phyloP scores from a whole-genome alignment of 805 yeast species.

The Yarrowia deformans region DNA sequence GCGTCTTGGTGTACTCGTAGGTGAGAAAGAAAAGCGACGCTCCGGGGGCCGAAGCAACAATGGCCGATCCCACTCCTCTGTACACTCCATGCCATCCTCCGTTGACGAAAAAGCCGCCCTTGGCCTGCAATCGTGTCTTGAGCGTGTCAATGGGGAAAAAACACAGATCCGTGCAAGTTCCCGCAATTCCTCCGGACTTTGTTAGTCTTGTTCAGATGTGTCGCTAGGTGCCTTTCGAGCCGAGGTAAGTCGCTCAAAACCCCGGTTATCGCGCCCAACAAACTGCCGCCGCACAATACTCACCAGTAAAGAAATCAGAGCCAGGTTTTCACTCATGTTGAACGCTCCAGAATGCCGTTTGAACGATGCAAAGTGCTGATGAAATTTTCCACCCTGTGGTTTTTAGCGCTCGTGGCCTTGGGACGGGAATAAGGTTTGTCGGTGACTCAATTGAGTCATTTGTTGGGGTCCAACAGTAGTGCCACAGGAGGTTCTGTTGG shows the following conservation, averaged over 20 bases:
- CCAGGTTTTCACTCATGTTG: slow-evolving; percentile 41
- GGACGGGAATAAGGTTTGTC: neutral
- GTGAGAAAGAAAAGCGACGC: slow-evolving; percentile 81
- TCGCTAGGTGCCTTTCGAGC: no score
- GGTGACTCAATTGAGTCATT: slow-evolving; percentile 37
- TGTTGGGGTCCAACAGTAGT: neutral
- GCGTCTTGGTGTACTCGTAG: slow-evolving; percentile 75
- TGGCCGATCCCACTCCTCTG: slow-evolving; percentile 90
- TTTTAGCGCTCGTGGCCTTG: slow-evolving; percentile 1
- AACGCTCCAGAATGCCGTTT: neutral
- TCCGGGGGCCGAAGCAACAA: slow-evolving; percentile 92
- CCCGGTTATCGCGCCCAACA: neutral
- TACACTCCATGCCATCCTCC: slow-evolving; percentile 95
- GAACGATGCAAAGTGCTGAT: slow-evolving; percentile 3
- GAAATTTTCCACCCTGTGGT: neutral
- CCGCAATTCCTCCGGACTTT: slow-evolving; percentile 85
- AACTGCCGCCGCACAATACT: neutral
- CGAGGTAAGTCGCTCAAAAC: no score
- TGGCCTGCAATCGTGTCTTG: slow-evolving; percentile 93
- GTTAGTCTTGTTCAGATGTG: no score
- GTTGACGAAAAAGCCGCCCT: slow-evolving; percentile 88
- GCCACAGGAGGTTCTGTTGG: no score
- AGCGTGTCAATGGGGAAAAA: slow-evolving; percentile 97
- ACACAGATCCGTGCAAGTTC: slow-evolving; percentile 91
- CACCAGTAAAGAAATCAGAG: slow-evolving; percentile 41